Base-by-base conservation (phyloP, 2,329 filamentous ascomycete species). In the Apiospora malaysiana region DNA sequence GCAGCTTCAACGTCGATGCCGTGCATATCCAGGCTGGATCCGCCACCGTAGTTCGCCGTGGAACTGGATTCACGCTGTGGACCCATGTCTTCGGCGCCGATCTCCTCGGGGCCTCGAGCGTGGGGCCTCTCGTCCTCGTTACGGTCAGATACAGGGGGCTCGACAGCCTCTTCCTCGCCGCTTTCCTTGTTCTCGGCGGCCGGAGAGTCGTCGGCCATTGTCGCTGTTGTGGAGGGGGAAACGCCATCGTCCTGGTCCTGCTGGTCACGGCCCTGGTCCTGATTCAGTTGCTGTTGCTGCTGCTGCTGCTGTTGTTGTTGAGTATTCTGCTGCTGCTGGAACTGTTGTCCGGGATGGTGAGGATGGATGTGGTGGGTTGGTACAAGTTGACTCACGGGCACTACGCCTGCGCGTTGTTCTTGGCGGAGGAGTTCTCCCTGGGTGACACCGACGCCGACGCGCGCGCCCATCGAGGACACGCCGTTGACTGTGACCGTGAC, bases 81-180 rank as follows among this genome's bases (percentile, higher is more conserved):
- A 0, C 96, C 96, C 74, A 94, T 92, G 79, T 99, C 96, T 75
- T 93, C 91, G 71, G 94, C 90, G 5, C 95, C 95, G 68, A 98
- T 92, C 75, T 94, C 88, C 42, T 94, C 90, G 0, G 96, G 96
- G 0, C 95, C 95, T 51, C 94, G 88, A 0, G 93, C 94, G 81
- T 97, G 94, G 6, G 94, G 93, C 69, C 90, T 86, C 71, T 93
- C 91, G 9, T 88, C 87, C 8, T 89, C 86, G 21, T 88, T 87
- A 42, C 83, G 81, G 47, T 71, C 74, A 42, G 84, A 81, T 70
- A 86, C 78, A 73, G 81, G 73, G 67, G 80, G 77, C 21, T 82
- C 80, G 73, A 14, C 74, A 74, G 66, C 76, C 49, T 74, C 73
- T 47, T 70, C 76, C 71, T 80, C 79, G 68, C 71, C 70, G 56